Evolutionary conservation across 768 basidiomycete species (phyloP).

Genomic region (Royoungia palumana): DNA sequence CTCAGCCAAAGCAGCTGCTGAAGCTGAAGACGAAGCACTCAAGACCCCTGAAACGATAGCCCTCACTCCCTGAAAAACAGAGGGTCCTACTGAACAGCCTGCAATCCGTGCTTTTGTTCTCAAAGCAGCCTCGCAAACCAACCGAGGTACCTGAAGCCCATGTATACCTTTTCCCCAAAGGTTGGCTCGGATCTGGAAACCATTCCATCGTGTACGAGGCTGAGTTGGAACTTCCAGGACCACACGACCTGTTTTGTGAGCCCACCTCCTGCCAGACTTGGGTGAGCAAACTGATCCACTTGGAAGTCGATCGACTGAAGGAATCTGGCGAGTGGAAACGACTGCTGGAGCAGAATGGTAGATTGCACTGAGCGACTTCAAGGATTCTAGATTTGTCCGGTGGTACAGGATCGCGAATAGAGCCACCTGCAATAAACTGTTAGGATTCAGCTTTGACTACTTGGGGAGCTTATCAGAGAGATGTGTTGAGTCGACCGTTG

Average conservation of each 20-base stretch:
- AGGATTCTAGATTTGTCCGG: too few relatives aligned
- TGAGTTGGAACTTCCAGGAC: slow-evolving; percentile 53
- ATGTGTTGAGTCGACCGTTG: too few relatives aligned
- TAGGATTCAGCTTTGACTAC: too few relatives aligned
- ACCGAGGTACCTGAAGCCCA: slow-evolving; percentile 39
- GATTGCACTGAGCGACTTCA: too few relatives aligned
- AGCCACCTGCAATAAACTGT: too few relatives aligned
- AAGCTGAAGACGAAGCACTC: slow-evolving; percentile 3
- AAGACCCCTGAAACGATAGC: slow-evolving; percentile 6
- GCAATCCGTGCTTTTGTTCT: slow-evolving; percentile 28
- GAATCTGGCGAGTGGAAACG: slow-evolving; percentile 14
- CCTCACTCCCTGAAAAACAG: slow-evolving; percentile 20
- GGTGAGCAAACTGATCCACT: slow-evolving; percentile 30
- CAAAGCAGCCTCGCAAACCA: slow-evolving; percentile 22
- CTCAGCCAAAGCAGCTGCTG: slow-evolving; percentile 6
- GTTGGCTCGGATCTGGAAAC: slow-evolving; percentile 41
- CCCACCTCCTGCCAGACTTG: slow-evolving; percentile 40
- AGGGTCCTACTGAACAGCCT: slow-evolving; percentile 24
- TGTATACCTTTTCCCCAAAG: slow-evolving; percentile 41
- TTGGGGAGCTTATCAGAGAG: too few relatives aligned
- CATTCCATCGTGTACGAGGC: slow-evolving; percentile 51
- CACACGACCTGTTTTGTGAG: slow-evolving; percentile 34
- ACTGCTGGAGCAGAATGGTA: too few relatives aligned
- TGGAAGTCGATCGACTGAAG: slow-evolving; percentile 12
- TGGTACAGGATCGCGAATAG: too few relatives aligned